These are phyloP conservation scores for Coniochaeta pulveracea DNA, from an alignment of 2,329 filamentous ascomycete species.

Conservation along the genomic window DNA sequence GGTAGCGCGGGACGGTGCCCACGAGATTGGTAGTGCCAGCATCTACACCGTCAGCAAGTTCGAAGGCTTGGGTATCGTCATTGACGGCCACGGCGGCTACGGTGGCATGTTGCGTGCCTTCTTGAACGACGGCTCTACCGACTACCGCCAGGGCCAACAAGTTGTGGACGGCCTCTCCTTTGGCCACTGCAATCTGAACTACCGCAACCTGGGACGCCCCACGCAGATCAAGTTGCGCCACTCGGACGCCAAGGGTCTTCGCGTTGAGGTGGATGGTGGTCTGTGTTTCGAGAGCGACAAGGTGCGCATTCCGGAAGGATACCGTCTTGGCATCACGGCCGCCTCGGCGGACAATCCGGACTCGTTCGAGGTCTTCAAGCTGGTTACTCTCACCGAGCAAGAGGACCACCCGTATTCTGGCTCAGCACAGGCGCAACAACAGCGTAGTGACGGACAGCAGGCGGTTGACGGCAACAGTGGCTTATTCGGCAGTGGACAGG, in stretches of 20 bases:
- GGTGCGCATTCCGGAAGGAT: constrained; percentile 66
- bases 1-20: constrained; percentile 63
- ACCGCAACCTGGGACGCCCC: constrained; percentile 82
- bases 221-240: constrained; percentile 68
- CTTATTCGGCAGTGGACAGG: neutral
- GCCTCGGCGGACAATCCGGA: constrained; percentile 86
- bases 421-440: constrained; percentile 19
- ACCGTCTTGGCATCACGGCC: constrained; percentile 79
- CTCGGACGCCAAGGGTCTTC: constrained; percentile 50
- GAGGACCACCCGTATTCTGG: constrained; percentile 9
- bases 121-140: constrained; percentile 77
- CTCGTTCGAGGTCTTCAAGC: constrained; percentile 87
- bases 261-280: constrained; percentile 69
- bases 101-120: constrained; percentile 83
- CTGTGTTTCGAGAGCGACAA: constrained; percentile 77
- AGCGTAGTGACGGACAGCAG: constrained; percentile 12
- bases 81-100: constrained; percentile 71
- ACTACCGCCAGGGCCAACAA: constrained; percentile 65
- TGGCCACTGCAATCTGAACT: constrained; percentile 81
- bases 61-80: constrained; percentile 77
- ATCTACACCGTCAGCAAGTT: constrained; percentile 79
- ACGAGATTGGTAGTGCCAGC: constrained; percentile 57
- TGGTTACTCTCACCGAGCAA: constrained; percentile 56
- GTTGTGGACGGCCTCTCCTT: constrained; percentile 81
- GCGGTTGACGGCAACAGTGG: constrained; percentile 7